These are phyloP conservation scores for Fimicolochytrium jonesii DNA, from an alignment of 192 early-diverging fungal genomes.

Conservation along the genomic window DNA sequence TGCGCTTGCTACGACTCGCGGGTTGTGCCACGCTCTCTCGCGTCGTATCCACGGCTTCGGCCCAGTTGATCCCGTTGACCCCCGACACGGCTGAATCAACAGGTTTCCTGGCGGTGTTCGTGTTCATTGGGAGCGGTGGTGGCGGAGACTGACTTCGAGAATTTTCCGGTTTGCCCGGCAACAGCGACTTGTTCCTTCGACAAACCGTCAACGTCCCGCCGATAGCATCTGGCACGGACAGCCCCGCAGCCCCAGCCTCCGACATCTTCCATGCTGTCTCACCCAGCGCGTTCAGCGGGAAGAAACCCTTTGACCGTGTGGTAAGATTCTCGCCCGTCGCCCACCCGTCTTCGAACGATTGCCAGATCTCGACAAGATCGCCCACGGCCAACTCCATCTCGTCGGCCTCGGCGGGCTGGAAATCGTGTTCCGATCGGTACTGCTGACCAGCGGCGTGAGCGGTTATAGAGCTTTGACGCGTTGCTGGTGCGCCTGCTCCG, in stretches of 20 bases:
- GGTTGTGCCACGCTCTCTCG: too few species aligned
- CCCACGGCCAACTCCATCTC: conserved; percentile 19
- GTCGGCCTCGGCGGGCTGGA: conserved; percentile 11
- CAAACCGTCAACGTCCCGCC: conserved; percentile 1
- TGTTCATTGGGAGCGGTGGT: not conserved
- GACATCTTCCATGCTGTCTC: conserved; percentile 6
- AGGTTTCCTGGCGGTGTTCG: not conserved
- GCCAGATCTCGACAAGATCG: conserved; percentile 13
- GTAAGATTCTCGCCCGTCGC: conserved; percentile 19
- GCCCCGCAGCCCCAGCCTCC: conserved; percentile 10
- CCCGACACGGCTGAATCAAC: not conserved
- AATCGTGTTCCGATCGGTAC: conserved; percentile 12
- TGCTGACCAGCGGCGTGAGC: conserved; percentile 2
- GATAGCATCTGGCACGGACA: not conserved
- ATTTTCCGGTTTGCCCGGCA: not conserved
- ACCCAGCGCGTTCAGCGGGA: conserved; percentile 19
- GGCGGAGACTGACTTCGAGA: not conserved
- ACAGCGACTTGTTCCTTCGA: not conserved
- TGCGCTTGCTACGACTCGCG: too few species aligned
- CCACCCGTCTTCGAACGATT: conserved; percentile 34
- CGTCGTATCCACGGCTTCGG: too few species aligned
- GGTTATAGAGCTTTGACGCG: too few species aligned
- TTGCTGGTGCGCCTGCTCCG: too few species aligned
- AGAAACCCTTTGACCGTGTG: conserved; percentile 12
- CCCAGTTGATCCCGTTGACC: not conserved